phyloP scores from a whole-genome alignment of 805 yeast genomes.

The Lachancea meyersii region DNA sequence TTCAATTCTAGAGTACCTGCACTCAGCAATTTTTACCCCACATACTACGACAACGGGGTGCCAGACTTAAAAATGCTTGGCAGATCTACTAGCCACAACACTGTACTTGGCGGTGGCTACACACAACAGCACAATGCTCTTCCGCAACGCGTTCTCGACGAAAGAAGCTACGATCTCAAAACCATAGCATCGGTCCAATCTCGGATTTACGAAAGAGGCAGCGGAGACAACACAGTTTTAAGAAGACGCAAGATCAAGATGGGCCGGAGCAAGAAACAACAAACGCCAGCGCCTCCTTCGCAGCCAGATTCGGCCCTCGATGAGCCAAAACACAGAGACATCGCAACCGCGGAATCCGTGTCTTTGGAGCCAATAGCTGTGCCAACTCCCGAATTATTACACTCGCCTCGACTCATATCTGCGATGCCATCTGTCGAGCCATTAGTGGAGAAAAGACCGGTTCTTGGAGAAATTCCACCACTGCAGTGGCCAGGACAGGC shows the following conservation, averaged over 20 bases:
- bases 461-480: not conserved
- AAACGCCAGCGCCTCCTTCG: not conserved
- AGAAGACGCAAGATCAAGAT: slow-evolving; percentile 29
- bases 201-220: slow-evolving; percentile 28
- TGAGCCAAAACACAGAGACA: not conserved
- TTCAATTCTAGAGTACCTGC: slow-evolving; percentile 32
- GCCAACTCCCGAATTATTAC: slow-evolving; percentile 1
- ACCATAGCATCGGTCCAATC: slow-evolving; percentile 31
- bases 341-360: not conserved
- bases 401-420: slow-evolving; percentile 5
- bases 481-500: slow-evolving; percentile 1
- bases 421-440: slow-evolving; percentile 3
- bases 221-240: slow-evolving; percentile 23
- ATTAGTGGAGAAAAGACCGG: not conserved
- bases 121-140: slow-evolving; percentile 21
- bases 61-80: slow-evolving; percentile 6
- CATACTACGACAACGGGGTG: slow-evolving; percentile 1
- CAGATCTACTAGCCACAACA: slow-evolving; percentile 6
- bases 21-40: slow-evolving; percentile 21
- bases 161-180: slow-evolving; percentile 20
- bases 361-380: not conserved
- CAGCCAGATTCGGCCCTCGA: not conserved
- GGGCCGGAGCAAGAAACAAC: slow-evolving; percentile 10
- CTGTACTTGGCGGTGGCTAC: slow-evolving; percentile 4
- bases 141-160: slow-evolving; percentile 22